phyloP scores from a whole-genome alignment of 1,139 yeast genomes.

The Arxiozyma slooffiae region DNA sequence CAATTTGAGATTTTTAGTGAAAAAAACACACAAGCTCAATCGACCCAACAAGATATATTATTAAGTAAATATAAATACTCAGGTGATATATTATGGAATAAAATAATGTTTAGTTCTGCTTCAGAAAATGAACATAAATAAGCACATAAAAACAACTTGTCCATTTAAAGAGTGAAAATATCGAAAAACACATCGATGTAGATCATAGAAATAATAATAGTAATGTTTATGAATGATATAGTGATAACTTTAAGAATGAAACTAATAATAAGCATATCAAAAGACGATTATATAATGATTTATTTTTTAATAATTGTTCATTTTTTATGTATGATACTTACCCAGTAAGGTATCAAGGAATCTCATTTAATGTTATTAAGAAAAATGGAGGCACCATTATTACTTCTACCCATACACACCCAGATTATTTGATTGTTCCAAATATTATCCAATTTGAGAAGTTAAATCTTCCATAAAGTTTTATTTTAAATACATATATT shows the following conservation, averaged over 20 bases:
- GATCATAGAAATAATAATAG: background rate
- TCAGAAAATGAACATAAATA: background rate
- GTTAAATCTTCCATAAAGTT: background rate
- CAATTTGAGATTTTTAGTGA: background rate
- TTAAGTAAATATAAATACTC: conserved; percentile 17
- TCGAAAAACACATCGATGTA: background rate
- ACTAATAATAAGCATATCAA: background rate
- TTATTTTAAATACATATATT: background rate
- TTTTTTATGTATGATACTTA: conserved; percentile 16
- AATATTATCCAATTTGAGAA: conserved; percentile 14
- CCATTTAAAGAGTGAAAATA: background rate
- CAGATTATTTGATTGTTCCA: conserved; percentile 16
- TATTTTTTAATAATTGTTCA: conserved; percentile 10
- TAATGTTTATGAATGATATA: background rate
- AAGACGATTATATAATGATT: background rate
- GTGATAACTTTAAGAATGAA: background rate
- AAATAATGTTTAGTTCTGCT: conserved; percentile 10
- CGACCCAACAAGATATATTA: conserved; percentile 4
- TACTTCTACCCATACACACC: background rate
- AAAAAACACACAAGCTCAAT: conserved; percentile 2
- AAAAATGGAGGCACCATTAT: conserved; percentile 19
- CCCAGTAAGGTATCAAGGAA: conserved; percentile 13
- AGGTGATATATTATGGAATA: conserved; percentile 24
- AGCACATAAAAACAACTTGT: background rate
- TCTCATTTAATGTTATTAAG: conserved; percentile 19